A percentile compares a stretch with the other conserved stretches of the same genome.
These are phyloP conservation scores for Coccomyxa sp. DNA, from an alignment of 139 green algal genomes.

Conservation along the genomic window DNA sequence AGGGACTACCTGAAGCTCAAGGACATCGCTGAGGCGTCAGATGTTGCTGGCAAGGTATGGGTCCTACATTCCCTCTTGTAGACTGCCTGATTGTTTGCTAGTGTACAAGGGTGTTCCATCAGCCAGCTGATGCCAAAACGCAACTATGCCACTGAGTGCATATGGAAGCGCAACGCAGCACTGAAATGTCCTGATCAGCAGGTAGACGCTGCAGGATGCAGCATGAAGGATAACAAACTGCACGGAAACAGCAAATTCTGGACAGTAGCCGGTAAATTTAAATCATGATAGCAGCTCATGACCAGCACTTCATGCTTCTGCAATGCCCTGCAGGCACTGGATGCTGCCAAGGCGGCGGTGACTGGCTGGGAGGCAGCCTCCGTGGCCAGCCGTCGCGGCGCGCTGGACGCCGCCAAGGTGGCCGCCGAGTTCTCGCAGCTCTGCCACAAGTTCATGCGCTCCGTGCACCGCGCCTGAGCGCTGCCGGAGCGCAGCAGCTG, in stretches of 20 bases:
- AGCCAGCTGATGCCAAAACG: too few species aligned
- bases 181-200: too few species aligned
- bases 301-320: not conserved
- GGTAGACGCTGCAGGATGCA: not conserved
- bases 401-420: slow-evolving; percentile 10
- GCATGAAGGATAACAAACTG: not conserved
- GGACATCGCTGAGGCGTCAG: slow-evolving; percentile 11
- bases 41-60: slow-evolving; percentile 9
- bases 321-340: not conserved
- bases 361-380: slow-evolving; percentile 3
- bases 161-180: too few species aligned
- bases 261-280: not conserved
- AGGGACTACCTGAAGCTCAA: slow-evolving; percentile 17
- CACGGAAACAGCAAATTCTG: not conserved
- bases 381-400: not conserved
- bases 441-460: slow-evolving; percentile 17
- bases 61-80: not conserved
- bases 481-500: too few species aligned
- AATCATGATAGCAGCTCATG: too few species aligned
- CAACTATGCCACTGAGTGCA: too few species aligned
- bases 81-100: too few species aligned
- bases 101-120: too few species aligned
- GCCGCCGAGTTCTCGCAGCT: slow-evolving; percentile 2
- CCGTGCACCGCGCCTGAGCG: slow-evolving; percentile 4
- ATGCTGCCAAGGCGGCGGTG: not conserved